These are phyloP conservation scores for Toxicodendron radicans DNA, from an alignment of 345 rosid genomes.

Conservation along the genomic window DNA sequence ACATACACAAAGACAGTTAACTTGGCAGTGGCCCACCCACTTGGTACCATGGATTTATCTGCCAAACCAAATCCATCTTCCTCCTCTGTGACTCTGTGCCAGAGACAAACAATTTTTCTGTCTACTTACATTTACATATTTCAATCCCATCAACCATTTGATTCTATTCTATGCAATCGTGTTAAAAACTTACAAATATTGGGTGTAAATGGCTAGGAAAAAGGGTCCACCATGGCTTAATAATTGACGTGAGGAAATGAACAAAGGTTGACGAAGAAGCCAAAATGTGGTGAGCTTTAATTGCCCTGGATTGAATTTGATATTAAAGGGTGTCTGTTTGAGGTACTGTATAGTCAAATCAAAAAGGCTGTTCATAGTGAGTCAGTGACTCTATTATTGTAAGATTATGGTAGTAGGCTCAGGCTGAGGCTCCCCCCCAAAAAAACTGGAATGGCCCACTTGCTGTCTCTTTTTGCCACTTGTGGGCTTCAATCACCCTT, in stretches of 20 bases:
- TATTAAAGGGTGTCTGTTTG: constrained; percentile 15
- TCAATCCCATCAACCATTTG: constrained; percentile 16
- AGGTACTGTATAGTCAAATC: constrained; percentile 50
- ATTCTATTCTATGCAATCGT: not conserved
- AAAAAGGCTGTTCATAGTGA: constrained; percentile 27
- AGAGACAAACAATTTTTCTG: constrained; percentile 15
- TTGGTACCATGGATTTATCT: constrained; percentile 43
- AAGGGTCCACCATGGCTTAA: constrained; percentile 7
- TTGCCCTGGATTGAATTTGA: constrained; percentile 8
- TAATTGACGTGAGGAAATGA: constrained; percentile 24
- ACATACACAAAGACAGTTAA: constrained; percentile 25
- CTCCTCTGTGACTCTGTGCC: constrained; percentile 17
- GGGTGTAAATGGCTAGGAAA: too few species aligned
- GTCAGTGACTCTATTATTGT: constrained; percentile 68
- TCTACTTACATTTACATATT: constrained; percentile 9
- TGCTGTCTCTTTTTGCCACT: constrained; percentile 46
- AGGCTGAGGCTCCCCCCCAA: constrained; percentile 24
- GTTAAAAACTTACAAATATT: too few species aligned
- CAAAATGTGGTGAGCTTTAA: constrained; percentile 13
- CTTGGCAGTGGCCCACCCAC: constrained; percentile 31
- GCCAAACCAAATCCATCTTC: constrained; percentile 38
- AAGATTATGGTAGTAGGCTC: constrained; percentile 13
- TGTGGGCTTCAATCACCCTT: constrained; percentile 54
- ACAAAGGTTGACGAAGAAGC: constrained; percentile 10
- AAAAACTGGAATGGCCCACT: constrained; percentile 58